Percentiles rank a stretch among this genome's conserved stretches.
Conservation (phyloP, 2,329 filamentous ascomycete genomes). For the Exophiala sp. region DNA sequence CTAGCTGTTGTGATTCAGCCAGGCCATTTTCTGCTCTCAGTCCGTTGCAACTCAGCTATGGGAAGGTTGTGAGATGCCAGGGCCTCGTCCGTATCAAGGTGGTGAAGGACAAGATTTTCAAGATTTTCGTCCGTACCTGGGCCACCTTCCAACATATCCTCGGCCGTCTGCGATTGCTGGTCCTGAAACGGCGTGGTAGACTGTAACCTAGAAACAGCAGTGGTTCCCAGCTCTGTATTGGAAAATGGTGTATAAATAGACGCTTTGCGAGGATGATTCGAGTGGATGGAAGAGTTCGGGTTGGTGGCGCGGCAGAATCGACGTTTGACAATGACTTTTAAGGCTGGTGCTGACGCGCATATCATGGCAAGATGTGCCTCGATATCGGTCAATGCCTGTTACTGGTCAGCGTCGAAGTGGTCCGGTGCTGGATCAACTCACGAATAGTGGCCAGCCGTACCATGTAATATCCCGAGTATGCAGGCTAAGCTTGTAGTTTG, state of each 20-base stretch:
- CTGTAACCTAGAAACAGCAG: too few relatives aligned
- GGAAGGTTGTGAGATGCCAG: not conserved
- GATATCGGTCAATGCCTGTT: slow-evolving; percentile 16
- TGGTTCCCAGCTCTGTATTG: not conserved
- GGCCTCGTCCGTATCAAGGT: not conserved
- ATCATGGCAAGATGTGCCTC: slow-evolving; percentile 24
- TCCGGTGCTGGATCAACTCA: slow-evolving; percentile 1
- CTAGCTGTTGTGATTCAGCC: not conserved
- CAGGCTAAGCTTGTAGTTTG: slow-evolving; percentile 12
- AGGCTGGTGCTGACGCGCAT: slow-evolving; percentile 17
- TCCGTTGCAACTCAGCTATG: not conserved
- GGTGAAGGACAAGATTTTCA: not conserved
- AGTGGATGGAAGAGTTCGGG: not conserved
- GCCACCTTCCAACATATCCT: not conserved
- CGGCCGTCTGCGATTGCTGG: not conserved
- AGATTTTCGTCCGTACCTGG: not conserved
- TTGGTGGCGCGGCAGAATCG: not conserved
- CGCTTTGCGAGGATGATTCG: not conserved
- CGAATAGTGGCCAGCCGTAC: slow-evolving; percentile 17
- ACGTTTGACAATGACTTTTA: slow-evolving; percentile 14
- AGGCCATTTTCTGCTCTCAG: not conserved
- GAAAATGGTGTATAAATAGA: not conserved
- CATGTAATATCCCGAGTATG: slow-evolving; percentile 19
- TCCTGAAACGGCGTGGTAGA: not conserved
- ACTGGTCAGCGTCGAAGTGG: not conserved